Percentiles rank a stretch among this genome's conserved stretches.
Conservation (phyloP, 768 basidiomycete species). For the Agaricus blazei region DNA sequence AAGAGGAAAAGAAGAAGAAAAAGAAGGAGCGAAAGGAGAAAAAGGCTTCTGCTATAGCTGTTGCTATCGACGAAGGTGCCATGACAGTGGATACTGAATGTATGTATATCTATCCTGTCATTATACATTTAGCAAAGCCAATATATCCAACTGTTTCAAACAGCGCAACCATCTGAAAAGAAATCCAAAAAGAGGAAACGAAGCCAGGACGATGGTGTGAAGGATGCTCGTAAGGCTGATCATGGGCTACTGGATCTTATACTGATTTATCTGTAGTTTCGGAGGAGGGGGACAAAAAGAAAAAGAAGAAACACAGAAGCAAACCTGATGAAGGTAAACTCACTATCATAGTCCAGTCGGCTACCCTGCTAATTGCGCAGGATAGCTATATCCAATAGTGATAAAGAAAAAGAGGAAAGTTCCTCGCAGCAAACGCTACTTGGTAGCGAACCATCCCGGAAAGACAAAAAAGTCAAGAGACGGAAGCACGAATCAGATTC, state of each 20-base stretch:
- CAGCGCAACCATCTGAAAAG: slow-evolving; percentile 16
- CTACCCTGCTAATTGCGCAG: background rate
- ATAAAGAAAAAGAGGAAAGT: background rate
- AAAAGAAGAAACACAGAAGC: slow-evolving; percentile 12
- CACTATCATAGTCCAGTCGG: background rate
- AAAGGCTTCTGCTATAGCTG: slow-evolving; percentile 6
- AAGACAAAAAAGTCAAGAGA: slow-evolving; percentile 35
- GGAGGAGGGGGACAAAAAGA: slow-evolving; percentile 2
- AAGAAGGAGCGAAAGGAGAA: slow-evolving; percentile 21
- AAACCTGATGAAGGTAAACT: background rate
- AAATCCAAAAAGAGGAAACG: slow-evolving; percentile 23
- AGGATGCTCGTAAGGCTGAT: slow-evolving; percentile 19
- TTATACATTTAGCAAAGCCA: background rate
- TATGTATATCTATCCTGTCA: slow-evolving; percentile 12
- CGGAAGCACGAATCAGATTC: slow-evolving; percentile 30
- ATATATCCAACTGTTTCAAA: background rate
- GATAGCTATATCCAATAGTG: background rate
- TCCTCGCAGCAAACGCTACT: background rate
- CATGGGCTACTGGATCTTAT: slow-evolving; percentile 9
- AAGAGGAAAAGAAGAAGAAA: slow-evolving; percentile 18
- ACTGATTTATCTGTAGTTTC: background rate
- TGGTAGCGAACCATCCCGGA: slow-evolving; percentile 5
- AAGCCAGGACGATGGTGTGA: slow-evolving; percentile 15
- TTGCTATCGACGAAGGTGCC: slow-evolving; percentile 10
- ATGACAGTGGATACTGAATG: slow-evolving; percentile 15